phyloP scores from a whole-genome alignment of 352 stramenopile species.

The Phytophthora palmivora region DNA sequence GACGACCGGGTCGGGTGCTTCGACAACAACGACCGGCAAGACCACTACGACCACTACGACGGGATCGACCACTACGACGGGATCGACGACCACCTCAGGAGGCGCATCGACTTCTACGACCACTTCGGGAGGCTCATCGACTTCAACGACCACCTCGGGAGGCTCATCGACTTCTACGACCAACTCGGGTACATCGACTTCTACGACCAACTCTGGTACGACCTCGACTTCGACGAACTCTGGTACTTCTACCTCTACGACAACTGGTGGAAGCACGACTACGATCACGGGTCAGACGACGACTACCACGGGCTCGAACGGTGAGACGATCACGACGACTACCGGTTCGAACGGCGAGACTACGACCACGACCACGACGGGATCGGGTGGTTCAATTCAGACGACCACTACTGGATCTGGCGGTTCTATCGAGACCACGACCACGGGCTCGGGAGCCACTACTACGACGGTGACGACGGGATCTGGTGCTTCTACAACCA shows the following conservation, averaged over 20 bases:
- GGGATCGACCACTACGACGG: constrained; percentile 15
- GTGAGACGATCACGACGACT: constrained; percentile 14
- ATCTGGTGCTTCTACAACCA: constrained; percentile 26
- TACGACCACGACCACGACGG: constrained; percentile 19
- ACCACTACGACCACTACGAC: constrained; percentile 14
- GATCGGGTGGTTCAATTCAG: constrained; percentile 12
- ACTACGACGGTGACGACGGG: constrained; percentile 25
- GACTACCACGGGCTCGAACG: constrained; percentile 18
- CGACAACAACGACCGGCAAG: constrained; percentile 17
- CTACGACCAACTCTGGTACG: constrained; percentile 12
- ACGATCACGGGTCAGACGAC: constrained; percentile 22
- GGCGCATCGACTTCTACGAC: too few relatives aligned
- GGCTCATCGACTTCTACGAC: constrained; percentile 8
- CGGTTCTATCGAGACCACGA: constrained; percentile 20
- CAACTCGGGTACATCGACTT: constrained; percentile 6
- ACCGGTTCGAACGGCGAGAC: constrained; percentile 18
- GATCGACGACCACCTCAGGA: neutral
- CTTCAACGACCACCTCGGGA: constrained; percentile 11
- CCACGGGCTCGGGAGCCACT: constrained; percentile 23
- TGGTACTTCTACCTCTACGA: constrained; percentile 10
- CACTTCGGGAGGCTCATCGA: constrained; percentile 2
- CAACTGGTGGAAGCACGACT: constrained; percentile 14
- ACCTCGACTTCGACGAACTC: constrained; percentile 12
- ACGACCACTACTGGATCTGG: constrained; percentile 31
- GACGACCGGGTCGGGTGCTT: constrained; percentile 14